phyloP scores from a whole-genome alignment of 2,329 filamentous ascomycete genomes.

The Diplodia scrobiculata region DNA sequence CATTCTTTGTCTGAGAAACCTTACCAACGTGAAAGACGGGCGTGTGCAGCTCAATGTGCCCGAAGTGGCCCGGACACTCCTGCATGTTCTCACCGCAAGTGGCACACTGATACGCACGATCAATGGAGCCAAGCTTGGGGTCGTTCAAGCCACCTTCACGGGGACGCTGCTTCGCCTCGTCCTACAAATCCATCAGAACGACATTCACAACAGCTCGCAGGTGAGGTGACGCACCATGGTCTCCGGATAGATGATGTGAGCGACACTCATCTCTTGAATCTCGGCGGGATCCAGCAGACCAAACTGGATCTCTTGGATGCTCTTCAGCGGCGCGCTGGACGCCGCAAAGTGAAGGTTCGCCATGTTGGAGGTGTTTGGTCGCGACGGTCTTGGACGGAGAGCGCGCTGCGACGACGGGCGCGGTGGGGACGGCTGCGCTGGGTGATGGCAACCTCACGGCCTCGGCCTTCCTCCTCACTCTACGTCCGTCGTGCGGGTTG shows the following conservation, averaged over 20 bases:
- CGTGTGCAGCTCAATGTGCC: conserved; percentile 95
- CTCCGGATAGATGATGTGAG: conserved; percentile 95
- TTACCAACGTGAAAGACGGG: conserved; percentile 85
- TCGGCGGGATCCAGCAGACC: conserved; percentile 96
- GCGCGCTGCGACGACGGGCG: conserved; percentile 10
- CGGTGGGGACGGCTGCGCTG: conserved; percentile 6
- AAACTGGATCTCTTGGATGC: conserved; percentile 98
- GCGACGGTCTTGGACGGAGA: not conserved
- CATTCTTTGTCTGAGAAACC: conserved; percentile 31
- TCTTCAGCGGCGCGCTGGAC: conserved; percentile 94
- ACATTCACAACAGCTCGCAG: conserved; percentile 28
- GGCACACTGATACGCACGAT: conserved; percentile 91
- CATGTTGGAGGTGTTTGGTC: conserved; percentile 52
- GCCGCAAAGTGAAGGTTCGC: conserved; percentile 87
- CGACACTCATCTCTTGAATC: conserved; percentile 98
- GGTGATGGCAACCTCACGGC: conserved; percentile 21
- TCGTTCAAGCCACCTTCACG: conserved; percentile 93
- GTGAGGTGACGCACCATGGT: conserved; percentile 67
- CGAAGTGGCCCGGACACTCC: conserved; percentile 96
- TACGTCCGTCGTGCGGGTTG: conserved; percentile 5
- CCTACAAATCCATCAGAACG: conserved; percentile 48
- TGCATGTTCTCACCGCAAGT: conserved; percentile 95
- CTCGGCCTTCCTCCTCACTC: conserved; percentile 22
- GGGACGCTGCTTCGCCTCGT: conserved; percentile 87
- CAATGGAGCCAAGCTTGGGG: conserved; percentile 92